phyloP scores from a whole-genome alignment of 1,139 yeast genomes.

The Yamadazyma aaseri region DNA sequence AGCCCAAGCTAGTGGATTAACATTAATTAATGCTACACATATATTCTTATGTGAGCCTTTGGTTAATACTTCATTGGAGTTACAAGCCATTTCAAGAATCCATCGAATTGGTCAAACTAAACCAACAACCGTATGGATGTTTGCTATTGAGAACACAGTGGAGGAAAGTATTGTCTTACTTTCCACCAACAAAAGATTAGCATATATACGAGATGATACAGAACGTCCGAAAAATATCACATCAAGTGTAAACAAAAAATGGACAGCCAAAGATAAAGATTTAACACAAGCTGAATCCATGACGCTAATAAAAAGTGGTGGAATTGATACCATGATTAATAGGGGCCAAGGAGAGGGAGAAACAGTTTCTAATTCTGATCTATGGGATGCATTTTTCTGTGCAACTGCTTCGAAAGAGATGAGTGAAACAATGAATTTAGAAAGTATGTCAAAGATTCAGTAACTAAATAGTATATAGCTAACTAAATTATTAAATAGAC shows the following conservation, averaged over 20 bases:
- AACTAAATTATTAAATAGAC: slow-evolving; percentile 33
- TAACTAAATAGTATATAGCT: slow-evolving; percentile 1
- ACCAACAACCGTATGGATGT: slow-evolving; percentile 88
- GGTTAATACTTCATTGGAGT: slow-evolving; percentile 81
- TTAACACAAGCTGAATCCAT: slow-evolving; percentile 36
- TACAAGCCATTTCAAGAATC: slow-evolving; percentile 88
- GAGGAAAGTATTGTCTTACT: slow-evolving; percentile 80
- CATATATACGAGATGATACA: slow-evolving; percentile 24
- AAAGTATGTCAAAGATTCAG: slow-evolving; percentile 13
- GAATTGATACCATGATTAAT: slow-evolving; percentile 41
- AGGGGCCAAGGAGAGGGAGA: slow-evolving; percentile 51
- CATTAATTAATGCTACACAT: slow-evolving; percentile 87
- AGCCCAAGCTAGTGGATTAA: slow-evolving; percentile 87
- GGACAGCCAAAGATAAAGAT: slow-evolving; percentile 20
- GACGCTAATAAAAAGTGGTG: slow-evolving; percentile 38
- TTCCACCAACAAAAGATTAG: slow-evolving; percentile 50
- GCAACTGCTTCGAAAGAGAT: slow-evolving; percentile 19
- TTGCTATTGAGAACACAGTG: slow-evolving; percentile 79
- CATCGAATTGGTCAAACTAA: slow-evolving; percentile 87
- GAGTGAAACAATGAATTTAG: slow-evolving; percentile 18
- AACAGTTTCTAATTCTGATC: slow-evolving; percentile 50
- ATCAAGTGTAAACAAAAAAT: background rate
- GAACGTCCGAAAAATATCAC: slow-evolving; percentile 2
- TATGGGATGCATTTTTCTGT: slow-evolving; percentile 61
- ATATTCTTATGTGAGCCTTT: slow-evolving; percentile 89